Base-by-base conservation (phyloP, 768 basidiomycete species). In the Mycena capillaripes region DNA sequence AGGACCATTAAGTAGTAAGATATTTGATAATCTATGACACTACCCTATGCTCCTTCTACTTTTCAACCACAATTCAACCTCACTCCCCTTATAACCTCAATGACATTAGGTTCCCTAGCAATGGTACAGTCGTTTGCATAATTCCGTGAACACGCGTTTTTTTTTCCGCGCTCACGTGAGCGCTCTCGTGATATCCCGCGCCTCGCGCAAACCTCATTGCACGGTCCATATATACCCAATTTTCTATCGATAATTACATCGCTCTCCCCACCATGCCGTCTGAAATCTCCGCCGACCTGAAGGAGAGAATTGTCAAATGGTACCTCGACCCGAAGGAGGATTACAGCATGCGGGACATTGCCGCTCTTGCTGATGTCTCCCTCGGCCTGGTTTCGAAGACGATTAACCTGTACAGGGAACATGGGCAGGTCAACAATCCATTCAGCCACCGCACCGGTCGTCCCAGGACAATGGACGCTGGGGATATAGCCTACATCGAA, bases 381-480 rank as follows among this genome's bases (percentile, higher is more conserved):
- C 4, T 66, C 16, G 64, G 64, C n/a, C 69, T 56, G 3, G 61
- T 78, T 27, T 76, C 71, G 23, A 56, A 78, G n/a, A 42, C 69
- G 27, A 46, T 78, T 2, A 21, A 40, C 2, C 64, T 74, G 21
- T 64, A 76, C 32, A n/a, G n/a, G 17, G 53, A 61, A 5, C 71
- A 42, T 23, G 73, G 77, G 12, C 25, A 44, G 23, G 65, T 69
- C 25, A 27, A 42, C 29, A 74, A 76, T 56, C 67, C 74, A 19
- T 55, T 62, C 52, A 71, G 75, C 34, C 75, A 27, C 53, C 70
- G 44, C 38, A 60, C 66, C 63, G 79, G 71, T 14, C 70, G 62
- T 52, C 75, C 52, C 23, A 40, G 70, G 55, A 70, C 6, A 50
- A 70, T 79, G 29, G 46, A 70, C 30, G 66, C 30, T 5, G 59